A percentile compares a stretch with the other conserved stretches of the same genome.
Conservation (phyloP, 148 eudicot species). For the Rhododendron ovatum region DNA sequence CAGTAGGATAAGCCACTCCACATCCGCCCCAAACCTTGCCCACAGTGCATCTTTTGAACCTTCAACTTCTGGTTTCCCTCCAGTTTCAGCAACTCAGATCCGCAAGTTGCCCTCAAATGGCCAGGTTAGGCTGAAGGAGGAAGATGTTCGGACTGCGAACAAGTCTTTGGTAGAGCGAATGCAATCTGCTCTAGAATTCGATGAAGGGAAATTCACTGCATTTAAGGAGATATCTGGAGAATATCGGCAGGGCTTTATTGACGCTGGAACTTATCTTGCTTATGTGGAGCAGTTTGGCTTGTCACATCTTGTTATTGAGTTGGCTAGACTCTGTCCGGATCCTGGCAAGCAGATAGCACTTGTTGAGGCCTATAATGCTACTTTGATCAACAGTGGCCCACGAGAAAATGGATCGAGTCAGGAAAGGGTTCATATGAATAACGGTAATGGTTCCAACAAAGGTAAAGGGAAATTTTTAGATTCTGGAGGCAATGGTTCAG, state of each 20-base stretch:
- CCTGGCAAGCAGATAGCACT: constrained; percentile 65
- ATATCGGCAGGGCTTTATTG: constrained; percentile 74
- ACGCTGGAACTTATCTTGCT: constrained; percentile 54
- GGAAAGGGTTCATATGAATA: constrained; percentile 24
- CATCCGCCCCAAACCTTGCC: constrained; percentile 64
- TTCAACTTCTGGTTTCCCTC: constrained; percentile 64
- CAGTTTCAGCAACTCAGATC: constrained; percentile 59
- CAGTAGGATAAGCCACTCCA: constrained; percentile 52
- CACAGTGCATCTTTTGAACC: constrained; percentile 39
- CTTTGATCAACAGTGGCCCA: constrained; percentile 21
- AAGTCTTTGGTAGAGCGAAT: constrained; percentile 88
- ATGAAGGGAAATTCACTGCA: constrained; percentile 62
- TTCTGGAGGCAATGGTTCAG: constrained; percentile 31
- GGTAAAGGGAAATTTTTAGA: constrained; percentile 57
- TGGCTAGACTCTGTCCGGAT: constrained; percentile 85
- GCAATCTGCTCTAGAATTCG: constrained; percentile 61
- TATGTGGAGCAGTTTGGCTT: constrained; percentile 77
- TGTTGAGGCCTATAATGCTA: constrained; percentile 53
- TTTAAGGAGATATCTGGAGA: constrained; percentile 78
- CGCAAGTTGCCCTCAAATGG: constrained; percentile 29
- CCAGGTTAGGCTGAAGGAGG: constrained; percentile 34
- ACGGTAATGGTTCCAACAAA: constrained; percentile 39
- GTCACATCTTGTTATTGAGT: constrained; percentile 79
- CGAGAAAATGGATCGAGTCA: constrained; percentile 41
- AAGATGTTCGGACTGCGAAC: constrained; percentile 75